Percentiles rank a stretch among this genome's conserved stretches.
These are phyloP conservation scores for Xylaria sp. DNA, from an alignment of 2,329 filamentous ascomycete species.

Conservation along the genomic window DNA sequence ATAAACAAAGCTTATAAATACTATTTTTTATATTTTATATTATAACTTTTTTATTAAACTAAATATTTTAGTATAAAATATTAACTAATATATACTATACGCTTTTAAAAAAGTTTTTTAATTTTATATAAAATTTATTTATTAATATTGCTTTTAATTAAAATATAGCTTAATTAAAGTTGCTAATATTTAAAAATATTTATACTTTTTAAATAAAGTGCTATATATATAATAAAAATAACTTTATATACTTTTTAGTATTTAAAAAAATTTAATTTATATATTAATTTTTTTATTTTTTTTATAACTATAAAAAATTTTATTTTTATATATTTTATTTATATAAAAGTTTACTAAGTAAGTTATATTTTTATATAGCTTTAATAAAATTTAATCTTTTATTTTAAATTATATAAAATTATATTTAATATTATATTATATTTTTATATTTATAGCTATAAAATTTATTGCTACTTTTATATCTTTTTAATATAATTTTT, in stretches of 20 bases:
- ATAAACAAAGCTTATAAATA: too few species aligned
- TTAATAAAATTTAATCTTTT: background rate
- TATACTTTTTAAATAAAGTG: background rate
- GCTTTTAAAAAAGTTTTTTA: too few species aligned
- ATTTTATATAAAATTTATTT: too few species aligned
- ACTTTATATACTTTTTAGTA: background rate
- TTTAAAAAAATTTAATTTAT: constrained; percentile 12
- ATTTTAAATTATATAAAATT: constrained; percentile 2
- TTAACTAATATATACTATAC: too few species aligned
- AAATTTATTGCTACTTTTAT: background rate
- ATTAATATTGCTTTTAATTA: background rate
- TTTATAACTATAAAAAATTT: background rate
- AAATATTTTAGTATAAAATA: too few species aligned
- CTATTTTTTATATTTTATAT: too few species aligned
- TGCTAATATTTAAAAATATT: background rate
- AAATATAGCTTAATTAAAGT: background rate
- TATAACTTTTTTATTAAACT: too few species aligned
- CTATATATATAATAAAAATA: constrained; percentile 6
- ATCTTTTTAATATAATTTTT: background rate
- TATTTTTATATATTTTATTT: background rate
- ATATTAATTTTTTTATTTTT: background rate
- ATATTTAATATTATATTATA: constrained; percentile 4
- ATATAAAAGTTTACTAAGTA: background rate
- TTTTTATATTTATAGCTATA: background rate
- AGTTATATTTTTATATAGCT: constrained; percentile 5